Conservation (phyloP, 73 alveolate genomes). For the Paramecium tetraurelia region DNA sequence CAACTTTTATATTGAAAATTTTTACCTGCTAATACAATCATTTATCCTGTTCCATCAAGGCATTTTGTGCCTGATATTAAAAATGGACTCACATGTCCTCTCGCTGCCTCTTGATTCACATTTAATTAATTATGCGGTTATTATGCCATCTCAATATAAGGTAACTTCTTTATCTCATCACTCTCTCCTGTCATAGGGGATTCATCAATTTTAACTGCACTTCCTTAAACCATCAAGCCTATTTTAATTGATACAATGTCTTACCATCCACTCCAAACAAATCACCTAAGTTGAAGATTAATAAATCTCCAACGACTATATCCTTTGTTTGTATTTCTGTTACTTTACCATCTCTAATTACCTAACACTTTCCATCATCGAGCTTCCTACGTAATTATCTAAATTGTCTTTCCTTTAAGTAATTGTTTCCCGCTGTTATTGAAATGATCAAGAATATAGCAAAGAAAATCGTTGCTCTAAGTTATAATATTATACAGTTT, state of each 20-base stretch:
- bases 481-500: not conserved
- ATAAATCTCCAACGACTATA: conserved; percentile 90
- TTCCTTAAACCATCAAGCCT: conserved; percentile 56
- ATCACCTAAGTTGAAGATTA: conserved; percentile 85
- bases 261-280: conserved; percentile 87
- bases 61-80: conserved; percentile 80
- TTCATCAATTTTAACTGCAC: conserved; percentile 85
- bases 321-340: conserved; percentile 70
- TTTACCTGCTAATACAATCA: conserved; percentile 73
- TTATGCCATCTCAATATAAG: not conserved
- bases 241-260: conserved; percentile 55
- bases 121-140: not conserved
- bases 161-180: conserved; percentile 77
- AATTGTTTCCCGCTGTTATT: conserved; percentile 91
- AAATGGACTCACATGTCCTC: conserved; percentile 66
- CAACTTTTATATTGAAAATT: conserved; percentile 82
- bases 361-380: conserved; percentile 72
- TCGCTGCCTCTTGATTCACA: conserved; percentile 65
- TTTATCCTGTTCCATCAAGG: conserved; percentile 87
- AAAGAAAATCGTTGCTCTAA: conserved; percentile 89
- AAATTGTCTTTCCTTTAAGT: conserved; percentile 83
- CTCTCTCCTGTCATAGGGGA: conserved; percentile 93
- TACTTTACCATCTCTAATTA: conserved; percentile 74
- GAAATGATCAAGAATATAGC: conserved; percentile 89
- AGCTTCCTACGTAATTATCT: conserved; percentile 76